A percentile compares a stretch with the other conserved stretches of the same genome.
Conservation (phyloP, 345 rosid species). For the Ricinus communis region DNA sequence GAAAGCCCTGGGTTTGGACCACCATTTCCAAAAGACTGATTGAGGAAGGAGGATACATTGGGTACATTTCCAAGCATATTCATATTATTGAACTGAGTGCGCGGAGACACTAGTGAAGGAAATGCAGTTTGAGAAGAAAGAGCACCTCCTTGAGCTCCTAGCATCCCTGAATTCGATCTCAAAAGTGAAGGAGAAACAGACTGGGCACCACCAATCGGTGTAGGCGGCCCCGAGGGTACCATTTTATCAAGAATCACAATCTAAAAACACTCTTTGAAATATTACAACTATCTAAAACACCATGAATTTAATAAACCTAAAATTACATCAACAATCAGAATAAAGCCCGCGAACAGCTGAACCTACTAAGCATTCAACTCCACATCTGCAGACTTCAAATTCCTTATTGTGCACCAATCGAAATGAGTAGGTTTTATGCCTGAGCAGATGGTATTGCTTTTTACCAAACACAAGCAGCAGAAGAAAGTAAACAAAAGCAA, state of each 20-base stretch:
- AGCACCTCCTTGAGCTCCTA: conserved; percentile 76
- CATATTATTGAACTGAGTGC: conserved; percentile 69
- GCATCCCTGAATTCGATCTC: conserved; percentile 67
- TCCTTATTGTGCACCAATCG: conserved; percentile 39
- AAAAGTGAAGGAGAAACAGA: conserved; percentile 63
- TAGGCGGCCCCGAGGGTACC: conserved; percentile 84
- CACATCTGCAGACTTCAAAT: conserved; percentile 31
- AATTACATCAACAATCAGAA: conserved; percentile 24
- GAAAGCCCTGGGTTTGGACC: conserved; percentile 51
- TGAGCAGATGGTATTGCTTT: conserved; percentile 35
- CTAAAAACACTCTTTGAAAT: conserved; percentile 11
- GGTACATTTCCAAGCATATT: conserved; percentile 77
- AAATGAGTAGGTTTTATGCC: conserved; percentile 29
- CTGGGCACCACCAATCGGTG: conserved; percentile 77
- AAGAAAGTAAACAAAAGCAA: conserved; percentile 31
- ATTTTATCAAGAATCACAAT: conserved; percentile 43
- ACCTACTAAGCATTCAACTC: conserved; percentile 39
- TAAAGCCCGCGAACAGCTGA: conserved; percentile 24
- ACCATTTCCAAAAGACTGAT: conserved; percentile 86
- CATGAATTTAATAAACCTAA: conserved; percentile 32
- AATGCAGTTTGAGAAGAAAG: conserved; percentile 71
- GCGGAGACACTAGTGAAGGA: conserved; percentile 63
- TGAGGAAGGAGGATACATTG: conserved; percentile 72
- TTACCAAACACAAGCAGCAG: conserved; percentile 36
- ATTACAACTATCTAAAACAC: conserved; percentile 37